Evolutionary conservation across 352 stramenopile genomes (phyloP), one percentile per base, ranked within the genome.

Genomic region (Pythium graminicola): DNA sequence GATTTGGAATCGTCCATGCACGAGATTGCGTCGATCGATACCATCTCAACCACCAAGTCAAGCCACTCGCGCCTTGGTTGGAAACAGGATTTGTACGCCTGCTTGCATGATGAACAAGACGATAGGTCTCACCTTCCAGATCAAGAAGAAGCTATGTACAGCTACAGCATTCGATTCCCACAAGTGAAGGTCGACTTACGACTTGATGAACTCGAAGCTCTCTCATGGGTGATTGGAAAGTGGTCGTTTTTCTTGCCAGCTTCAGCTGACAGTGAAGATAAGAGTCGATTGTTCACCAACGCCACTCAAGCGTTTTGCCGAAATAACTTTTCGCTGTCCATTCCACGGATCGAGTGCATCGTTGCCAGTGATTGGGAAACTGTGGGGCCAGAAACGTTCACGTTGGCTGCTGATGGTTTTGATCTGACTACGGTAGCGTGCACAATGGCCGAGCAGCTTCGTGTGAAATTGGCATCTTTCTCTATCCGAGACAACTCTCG

Each of bases 161-260:
- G 61, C 13, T 88, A 86, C 53, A 69, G 75, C 49, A 43, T 78
- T 40, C 57, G 47, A 27, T 39, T 92, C 19, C 71, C 81, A 16
- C 42, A 50, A 17, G 61, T 89, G 54, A 62, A 38, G 3, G 42
- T 89, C 24, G 63, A 88, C 39, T 70, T 78, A 54, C 67, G 57
- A 29, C 32, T 86, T 11, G 27, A 67, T 22, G 77, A 92, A 48
- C 54, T 92, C 35, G 81, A 92, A 59, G 61, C 66, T 36, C 19
- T 92, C 14, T 60, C 65, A 9, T 92, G 81, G 81, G 38, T 80
- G 9, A 36, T 85, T 42, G 81, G 81, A 7, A 92, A 92, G 41
- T 92, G 81, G 81, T 72, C 67, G 2, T 92, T 85, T 33, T 88
- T 90, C 50, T 39, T 88, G 20, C 79, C 76, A 4, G 62, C 60